A percentile compares a stretch with the other conserved stretches of the same genome.
phyloP scores from a whole-genome alignment of 495 filamentous ascomycete species.

The Tuber calosporum region DNA sequence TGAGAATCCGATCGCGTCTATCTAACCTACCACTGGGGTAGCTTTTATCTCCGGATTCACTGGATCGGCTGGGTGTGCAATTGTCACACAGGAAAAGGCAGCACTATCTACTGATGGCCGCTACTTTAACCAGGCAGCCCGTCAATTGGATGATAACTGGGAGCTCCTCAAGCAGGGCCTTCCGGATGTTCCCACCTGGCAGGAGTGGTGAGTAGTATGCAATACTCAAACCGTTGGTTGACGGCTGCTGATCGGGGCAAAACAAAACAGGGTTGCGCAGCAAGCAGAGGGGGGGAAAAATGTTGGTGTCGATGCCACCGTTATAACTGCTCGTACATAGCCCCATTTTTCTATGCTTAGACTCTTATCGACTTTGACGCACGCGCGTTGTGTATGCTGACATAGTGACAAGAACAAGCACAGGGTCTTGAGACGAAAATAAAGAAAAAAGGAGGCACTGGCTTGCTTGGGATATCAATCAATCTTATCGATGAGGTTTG shows the following conservation, averaged over 20 bases:
- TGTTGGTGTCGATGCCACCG: conserved; percentile 84
- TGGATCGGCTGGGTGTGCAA: conserved; percentile 88
- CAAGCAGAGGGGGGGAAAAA: conserved; percentile 75
- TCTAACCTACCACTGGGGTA: conserved; percentile 30
- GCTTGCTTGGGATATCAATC: conserved; percentile 61
- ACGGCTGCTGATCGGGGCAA: conserved; percentile 10
- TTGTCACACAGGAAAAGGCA: conserved; percentile 78
- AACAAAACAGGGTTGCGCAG: conserved; percentile 57
- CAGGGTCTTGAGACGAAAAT: conserved; percentile 81
- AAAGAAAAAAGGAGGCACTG: conserved; percentile 74
- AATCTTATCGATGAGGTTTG: conserved; percentile 88
- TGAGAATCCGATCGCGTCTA: conserved; percentile 20
- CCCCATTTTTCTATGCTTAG: neutral
- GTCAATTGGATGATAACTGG: conserved; percentile 93
- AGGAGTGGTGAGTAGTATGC: conserved; percentile 66
- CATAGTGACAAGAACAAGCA: conserved; percentile 50
- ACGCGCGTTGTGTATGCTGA: neutral
- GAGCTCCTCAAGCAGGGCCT: conserved; percentile 82
- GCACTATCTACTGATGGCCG: conserved; percentile 91
- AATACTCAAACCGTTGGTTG: conserved; percentile 5
- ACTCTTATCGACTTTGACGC: conserved; percentile 5
- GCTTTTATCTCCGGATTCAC: conserved; percentile 91
- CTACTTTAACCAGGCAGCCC: conserved; percentile 94
- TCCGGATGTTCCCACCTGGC: conserved; percentile 91
- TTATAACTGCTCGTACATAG: conserved; percentile 66